Conservation (phyloP, 345 rosid species). For the Laguncularia racemosa region DNA sequence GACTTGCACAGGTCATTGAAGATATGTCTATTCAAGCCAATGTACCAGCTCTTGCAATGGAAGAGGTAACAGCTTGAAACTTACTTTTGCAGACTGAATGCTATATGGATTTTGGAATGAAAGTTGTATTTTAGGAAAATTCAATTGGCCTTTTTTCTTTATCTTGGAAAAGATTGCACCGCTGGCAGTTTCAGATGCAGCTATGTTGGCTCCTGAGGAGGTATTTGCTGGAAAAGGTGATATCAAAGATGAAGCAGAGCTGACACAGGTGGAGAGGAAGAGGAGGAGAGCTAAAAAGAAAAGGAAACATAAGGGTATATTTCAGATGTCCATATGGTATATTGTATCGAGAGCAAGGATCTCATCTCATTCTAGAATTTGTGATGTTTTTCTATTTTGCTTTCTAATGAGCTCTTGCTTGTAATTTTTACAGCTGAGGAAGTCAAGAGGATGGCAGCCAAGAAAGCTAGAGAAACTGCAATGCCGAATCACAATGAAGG, state of each 20-base stretch:
- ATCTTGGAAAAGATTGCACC: constrained; percentile 73
- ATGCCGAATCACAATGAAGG: constrained; percentile 24
- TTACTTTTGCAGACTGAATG: neutral
- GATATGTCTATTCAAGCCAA: constrained; percentile 84
- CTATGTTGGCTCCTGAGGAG: constrained; percentile 98
- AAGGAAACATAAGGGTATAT: constrained; percentile 71
- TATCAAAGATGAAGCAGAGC: constrained; percentile 77
- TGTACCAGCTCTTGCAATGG: constrained; percentile 97
- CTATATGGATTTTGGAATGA: neutral
- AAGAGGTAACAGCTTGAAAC: constrained; percentile 51
- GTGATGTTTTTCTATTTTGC: neutral
- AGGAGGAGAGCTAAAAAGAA: constrained; percentile 98
- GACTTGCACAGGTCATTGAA: constrained; percentile 58
- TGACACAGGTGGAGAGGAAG: constrained; percentile 77
- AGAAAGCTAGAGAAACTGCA: constrained; percentile 26
- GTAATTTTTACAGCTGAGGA: constrained; percentile 43
- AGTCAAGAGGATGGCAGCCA: constrained; percentile 34
- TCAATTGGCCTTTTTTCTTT: constrained; percentile 7
- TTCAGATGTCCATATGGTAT: neutral
- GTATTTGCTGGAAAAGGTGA: constrained; percentile 77
- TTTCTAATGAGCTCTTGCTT: neutral
- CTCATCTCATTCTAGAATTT: neutral
- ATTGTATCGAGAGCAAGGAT: neutral
- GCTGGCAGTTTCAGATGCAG: constrained; percentile 84
- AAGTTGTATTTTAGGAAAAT: neutral